Conservation (phyloP, 306 rosid genomes). For the Vigna reflexopilosa region DNA sequence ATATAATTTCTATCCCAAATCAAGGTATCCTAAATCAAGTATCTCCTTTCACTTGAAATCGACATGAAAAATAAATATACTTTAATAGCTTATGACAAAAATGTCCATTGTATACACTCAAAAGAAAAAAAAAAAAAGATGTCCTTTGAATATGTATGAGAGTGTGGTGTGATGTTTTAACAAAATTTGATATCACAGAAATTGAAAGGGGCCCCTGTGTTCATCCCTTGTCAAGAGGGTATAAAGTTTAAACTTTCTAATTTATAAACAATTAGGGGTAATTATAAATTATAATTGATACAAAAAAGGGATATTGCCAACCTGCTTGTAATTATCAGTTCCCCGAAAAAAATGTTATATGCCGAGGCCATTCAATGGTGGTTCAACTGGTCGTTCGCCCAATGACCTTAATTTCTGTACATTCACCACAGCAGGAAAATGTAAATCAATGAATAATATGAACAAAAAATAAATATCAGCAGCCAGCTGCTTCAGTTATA, state of each 20-base stretch:
- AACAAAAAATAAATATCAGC: neutral
- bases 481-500: neutral
- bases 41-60: neutral
- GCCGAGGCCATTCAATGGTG: constrained; percentile 46
- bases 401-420: constrained; percentile 84
- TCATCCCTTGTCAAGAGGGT: constrained; percentile 28
- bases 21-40: neutral
- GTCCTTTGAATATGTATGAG: too few relatives aligned
- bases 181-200: constrained; percentile 31
- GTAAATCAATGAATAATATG: constrained; percentile 22
- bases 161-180: neutral
- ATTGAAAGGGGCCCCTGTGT: neutral
- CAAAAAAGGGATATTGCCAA: constrained; percentile 26
- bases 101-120: neutral
- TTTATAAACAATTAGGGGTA: constrained; percentile 28
- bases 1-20: constrained; percentile 1
- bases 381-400: constrained; percentile 38
- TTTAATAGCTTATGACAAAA: neutral
- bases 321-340: constrained; percentile 32
- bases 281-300: constrained; percentile 28
- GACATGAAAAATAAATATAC: neutral
- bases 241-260: constrained; percentile 35
- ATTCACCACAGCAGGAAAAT: constrained; percentile 38
- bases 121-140: too few relatives aligned
- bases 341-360: constrained; percentile 40